These are phyloP conservation scores for Aquilaria sinensis DNA, from an alignment of 345 rosid genomes.

Conservation along the genomic window DNA sequence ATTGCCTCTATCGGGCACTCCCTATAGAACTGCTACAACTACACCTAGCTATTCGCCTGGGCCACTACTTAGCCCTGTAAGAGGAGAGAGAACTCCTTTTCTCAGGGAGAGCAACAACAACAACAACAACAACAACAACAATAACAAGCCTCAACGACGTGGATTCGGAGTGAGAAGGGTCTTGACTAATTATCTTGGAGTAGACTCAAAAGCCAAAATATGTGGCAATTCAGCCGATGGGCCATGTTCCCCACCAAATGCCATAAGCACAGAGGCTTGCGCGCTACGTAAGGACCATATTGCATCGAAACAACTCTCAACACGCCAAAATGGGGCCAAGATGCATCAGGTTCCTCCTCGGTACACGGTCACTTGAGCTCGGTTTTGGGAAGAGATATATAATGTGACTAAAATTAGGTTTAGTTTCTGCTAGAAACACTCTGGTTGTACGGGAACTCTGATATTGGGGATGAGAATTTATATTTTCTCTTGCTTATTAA, in stretches of 20 bases:
- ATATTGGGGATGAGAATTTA: no score
- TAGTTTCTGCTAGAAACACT: no score
- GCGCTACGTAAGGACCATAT: conserved; percentile 15
- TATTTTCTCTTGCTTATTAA: no score
- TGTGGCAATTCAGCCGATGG: conserved; percentile 41
- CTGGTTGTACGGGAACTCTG: no score
- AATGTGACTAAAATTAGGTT: neutral
- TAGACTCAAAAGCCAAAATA: conserved; percentile 52
- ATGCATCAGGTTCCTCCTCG: conserved; percentile 28
- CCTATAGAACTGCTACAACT: conserved; percentile 54
- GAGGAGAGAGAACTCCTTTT: conserved; percentile 67
- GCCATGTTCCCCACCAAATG: conserved; percentile 22
- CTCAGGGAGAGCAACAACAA: conserved; percentile 29
- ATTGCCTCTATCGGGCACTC: conserved; percentile 54
- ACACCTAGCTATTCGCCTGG: conserved; percentile 73
- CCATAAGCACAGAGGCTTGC: conserved; percentile 14
- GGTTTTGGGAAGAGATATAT: neutral
- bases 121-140: conserved; percentile 24
- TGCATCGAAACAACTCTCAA: conserved; percentile 9
- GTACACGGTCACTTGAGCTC: conserved; percentile 33
- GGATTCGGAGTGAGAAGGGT: conserved; percentile 89
- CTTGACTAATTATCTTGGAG: conserved; percentile 72
- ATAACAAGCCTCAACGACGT: conserved; percentile 49
- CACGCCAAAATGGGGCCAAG: conserved; percentile 14
- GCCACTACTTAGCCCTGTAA: conserved; percentile 51